Evolutionary conservation across 805 yeast genomes (phyloP).

Genomic region (Maudiozyma bulderi): DNA sequence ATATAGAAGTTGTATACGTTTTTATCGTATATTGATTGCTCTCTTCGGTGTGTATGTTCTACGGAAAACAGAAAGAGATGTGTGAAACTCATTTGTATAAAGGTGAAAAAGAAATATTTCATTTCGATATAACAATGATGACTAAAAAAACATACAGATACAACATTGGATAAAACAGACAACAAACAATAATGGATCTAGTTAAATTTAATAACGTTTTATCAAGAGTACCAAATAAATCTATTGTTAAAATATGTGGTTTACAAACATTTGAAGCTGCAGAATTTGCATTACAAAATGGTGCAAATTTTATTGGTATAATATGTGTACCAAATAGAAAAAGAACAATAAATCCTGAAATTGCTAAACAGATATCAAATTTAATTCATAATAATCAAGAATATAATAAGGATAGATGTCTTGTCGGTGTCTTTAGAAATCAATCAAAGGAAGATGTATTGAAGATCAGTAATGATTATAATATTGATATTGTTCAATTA

Average conservation of each 20-base stretch:
- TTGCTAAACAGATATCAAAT: constrained; percentile 39
- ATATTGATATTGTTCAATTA: constrained; percentile 72
- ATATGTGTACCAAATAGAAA: constrained; percentile 77
- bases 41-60: too few relatives aligned
- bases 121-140: too few relatives aligned
- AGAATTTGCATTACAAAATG: constrained; percentile 50
- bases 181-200: neutral
- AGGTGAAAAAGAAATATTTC: too few relatives aligned
- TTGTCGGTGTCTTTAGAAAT: constrained; percentile 88
- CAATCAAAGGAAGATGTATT: constrained; percentile 60
- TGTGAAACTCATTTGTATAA: too few relatives aligned
- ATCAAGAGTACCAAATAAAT: neutral
- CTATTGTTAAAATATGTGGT: constrained; percentile 83
- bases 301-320: constrained; percentile 74
- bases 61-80: too few relatives aligned
- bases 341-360: constrained; percentile 48
- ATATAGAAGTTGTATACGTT: too few relatives aligned
- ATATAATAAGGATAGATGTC: constrained; percentile 44
- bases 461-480: constrained; percentile 31
- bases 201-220: neutral
- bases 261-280: constrained; percentile 62
- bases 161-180: neutral
- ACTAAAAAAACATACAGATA: too few relatives aligned
- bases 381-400: constrained; percentile 28
- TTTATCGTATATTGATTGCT: too few relatives aligned